These are phyloP conservation scores for Westerdykella ornata DNA, from an alignment of 2,329 filamentous ascomycete species.

Conservation along the genomic window DNA sequence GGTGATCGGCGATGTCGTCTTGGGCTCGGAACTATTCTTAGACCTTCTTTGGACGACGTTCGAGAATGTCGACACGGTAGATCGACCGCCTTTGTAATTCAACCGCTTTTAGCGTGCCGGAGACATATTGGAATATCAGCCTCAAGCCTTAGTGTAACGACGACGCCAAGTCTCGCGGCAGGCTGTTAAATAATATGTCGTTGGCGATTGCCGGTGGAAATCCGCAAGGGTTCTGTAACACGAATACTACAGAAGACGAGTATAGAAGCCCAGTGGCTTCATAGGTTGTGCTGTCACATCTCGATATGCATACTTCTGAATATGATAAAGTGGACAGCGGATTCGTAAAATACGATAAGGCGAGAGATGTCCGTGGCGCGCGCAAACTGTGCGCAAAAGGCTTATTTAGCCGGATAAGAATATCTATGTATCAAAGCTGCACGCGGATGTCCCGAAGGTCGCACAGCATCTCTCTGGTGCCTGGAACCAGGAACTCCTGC, in stretches of 20 bases:
- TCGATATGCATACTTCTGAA: background rate
- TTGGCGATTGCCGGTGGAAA: no score
- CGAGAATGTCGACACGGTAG: conserved; percentile 7
- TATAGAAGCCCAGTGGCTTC: no score
- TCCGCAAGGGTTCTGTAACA: background rate
- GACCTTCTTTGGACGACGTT: conserved; percentile 1
- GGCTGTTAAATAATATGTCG: no score
- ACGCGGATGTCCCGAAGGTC: background rate
- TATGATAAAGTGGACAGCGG: no score
- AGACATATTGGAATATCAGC: conserved; percentile 17
- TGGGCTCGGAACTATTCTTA: conserved; percentile 5
- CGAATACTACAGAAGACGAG: no score
- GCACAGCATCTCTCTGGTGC: background rate
- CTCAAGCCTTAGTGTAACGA: conserved; percentile 7
- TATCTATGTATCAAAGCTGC: background rate
- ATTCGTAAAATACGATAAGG: no score
- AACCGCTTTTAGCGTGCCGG: conserved; percentile 13
- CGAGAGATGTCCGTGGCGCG: no score
- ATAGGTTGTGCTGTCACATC: no score
- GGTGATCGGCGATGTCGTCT: conserved; percentile 2
- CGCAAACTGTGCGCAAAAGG: background rate
- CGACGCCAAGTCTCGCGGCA: no score
- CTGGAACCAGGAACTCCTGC: conserved; percentile 5
- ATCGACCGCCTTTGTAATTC: conserved; percentile 15
- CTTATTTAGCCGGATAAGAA: background rate